Base-by-base conservation (phyloP, 768 basidiomycete genomes). In the Amanita rimosa region DNA sequence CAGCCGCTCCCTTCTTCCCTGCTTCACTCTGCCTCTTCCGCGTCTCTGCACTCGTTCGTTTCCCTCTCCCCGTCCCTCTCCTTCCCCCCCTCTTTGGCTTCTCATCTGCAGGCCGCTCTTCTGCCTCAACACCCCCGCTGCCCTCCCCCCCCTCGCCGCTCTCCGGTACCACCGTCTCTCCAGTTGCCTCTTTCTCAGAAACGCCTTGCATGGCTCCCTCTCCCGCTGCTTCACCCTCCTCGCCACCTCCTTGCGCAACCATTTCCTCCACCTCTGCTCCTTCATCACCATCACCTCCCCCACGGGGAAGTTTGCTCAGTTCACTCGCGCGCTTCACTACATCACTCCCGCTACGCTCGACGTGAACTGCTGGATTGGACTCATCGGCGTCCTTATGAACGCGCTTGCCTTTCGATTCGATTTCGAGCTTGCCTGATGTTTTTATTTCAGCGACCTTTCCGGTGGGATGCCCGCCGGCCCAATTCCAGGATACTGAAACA, bases 261-360 rank as follows among this genome's bases (percentile, higher is more conserved):
- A n/a, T 24, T 21, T 41, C 43, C 9, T 41, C 29, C n/a, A n/a
- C n/a, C 11, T 7, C 13, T 31, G 31, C 14, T 13, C 43, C 31
- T 8, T 35, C 29, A 6, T 39, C 31, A 4, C 46, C 52, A 19
- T 48, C 50, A 13, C 46, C 22, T 3, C 5, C n/a, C n/a, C n/a
- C n/a, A n/a, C n/a, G n/a, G n/a, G n/a, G 37, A 19, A 56, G 48
- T 39, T 56, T 63, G 10, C 50, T 57, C 36, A 60, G 49, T 51
- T 63, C 63, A 44, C 61, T 61, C 21, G 58, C 59, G 11, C 60
- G 49, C 43, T 63, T 63, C 1, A 62, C 62, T 21, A 62, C 63
- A 35, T 63, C 63, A 48, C 60, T 60, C 1, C 59, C 58, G 5
- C 55, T 48, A 35, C 57, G 53, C 46, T 51, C 54, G 22, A 61